Base-by-base conservation (phyloP, 164 flowering plant genomes). In the Amborella trichopoda region DNA sequence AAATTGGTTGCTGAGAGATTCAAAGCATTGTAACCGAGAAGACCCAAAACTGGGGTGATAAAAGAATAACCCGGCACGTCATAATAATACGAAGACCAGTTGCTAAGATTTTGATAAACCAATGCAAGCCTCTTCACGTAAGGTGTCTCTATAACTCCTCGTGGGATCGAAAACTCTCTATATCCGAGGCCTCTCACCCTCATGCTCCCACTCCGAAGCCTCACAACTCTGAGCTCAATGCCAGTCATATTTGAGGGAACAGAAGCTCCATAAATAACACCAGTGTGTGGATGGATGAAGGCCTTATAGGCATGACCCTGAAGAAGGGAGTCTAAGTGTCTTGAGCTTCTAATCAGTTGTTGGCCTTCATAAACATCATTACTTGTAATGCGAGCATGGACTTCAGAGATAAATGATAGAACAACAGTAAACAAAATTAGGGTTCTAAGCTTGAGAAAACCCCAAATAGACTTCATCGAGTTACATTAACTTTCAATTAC, bases 171-270 rank as follows among this genome's bases (percentile, higher is more conserved):
- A 50, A 90, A 83, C 54, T 83, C 89, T 60, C 73, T 83, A 23
- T 26, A 49, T 1, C 0, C 0, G 30, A 81, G 68, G 21, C 99
- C 99, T 50, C 44, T 56, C 2, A 28, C 65, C 39, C 67, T 61
- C 22, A 91, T 54, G 52, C 96, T 91, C 4, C 95, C 98, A 54
- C 81, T 80, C 56, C 90, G 68, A 4, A 91, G 72, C 67, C 99
- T 71, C 74, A 91, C 48, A 21, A 85, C 95, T 1, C 85, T 46
- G 47, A 84, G 34, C 45, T 52, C 45, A 48, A 83, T 69, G 14
- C 95, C 90, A 6, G 83, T 68, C 26, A 87, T 59, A 54, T 87
- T 75, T 2, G 75, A 51, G 1, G 96, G 95, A 5, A 69, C 74
- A 3, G 2, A 25, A 23, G 70, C 95, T 27, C 71, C 65, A 40